A percentile compares a stretch with the other conserved stretches of the same genome.
Evolutionary conservation across 768 basidiomycete genomes (phyloP).

Genomic region (Tricholoma flavovirens): DNA sequence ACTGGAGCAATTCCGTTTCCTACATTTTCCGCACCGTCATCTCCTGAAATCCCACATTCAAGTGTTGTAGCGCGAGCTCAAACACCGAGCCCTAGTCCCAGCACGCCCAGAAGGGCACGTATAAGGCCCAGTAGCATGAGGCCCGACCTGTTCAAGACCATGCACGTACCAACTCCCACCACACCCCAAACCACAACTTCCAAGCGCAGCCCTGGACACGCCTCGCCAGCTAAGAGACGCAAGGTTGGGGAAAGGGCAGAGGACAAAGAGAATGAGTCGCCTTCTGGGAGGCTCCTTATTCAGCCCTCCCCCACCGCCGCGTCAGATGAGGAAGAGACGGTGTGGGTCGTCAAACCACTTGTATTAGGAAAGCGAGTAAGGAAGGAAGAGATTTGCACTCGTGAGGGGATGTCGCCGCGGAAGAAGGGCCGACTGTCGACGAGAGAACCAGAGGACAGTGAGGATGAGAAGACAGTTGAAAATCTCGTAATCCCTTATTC

Average conservation of each 20-base stretch:
- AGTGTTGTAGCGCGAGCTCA: not conserved
- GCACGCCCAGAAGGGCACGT: not conserved
- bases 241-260: conserved; percentile 22
- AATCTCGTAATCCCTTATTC: conserved; percentile 1
- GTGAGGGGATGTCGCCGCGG: conserved; percentile 16
- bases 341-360: conserved; percentile 4
- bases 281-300: conserved; percentile 21
- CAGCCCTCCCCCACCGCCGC: conserved; percentile 38
- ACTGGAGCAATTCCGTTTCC: conserved; percentile 12
- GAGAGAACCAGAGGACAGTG: conserved; percentile 22
- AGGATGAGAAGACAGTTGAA: conserved; percentile 22
- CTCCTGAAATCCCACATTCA: not conserved
- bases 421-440: conserved; percentile 17
- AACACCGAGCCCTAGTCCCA: not conserved
- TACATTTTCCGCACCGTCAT: conserved; percentile 11
- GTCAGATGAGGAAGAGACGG: conserved; percentile 26
- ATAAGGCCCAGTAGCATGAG: not conserved
- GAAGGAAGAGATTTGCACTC: conserved; percentile 29
- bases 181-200: conserved; percentile 32
- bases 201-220: conserved; percentile 16
- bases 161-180: conserved; percentile 2
- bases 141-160: not conserved
- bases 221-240: conserved; percentile 33
- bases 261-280: conserved; percentile 62
- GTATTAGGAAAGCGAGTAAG: conserved; percentile 41